phyloP scores from a whole-genome alignment of 2,329 filamentous ascomycete species.

The Fusarium poae region DNA sequence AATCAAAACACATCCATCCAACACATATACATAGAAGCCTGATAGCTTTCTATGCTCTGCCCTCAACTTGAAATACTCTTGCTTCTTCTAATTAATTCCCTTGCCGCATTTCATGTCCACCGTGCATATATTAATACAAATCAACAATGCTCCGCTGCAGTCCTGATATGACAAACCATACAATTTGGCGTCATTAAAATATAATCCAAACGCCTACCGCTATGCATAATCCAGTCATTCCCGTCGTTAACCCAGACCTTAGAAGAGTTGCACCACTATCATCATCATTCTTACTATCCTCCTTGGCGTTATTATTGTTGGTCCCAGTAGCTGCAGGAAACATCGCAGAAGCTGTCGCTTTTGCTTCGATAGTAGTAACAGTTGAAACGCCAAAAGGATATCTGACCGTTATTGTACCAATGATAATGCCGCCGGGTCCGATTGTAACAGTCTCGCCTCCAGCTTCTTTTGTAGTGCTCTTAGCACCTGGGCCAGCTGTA shows the following conservation, averaged over 20 bases:
- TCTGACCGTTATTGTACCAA: slow-evolving; percentile 60
- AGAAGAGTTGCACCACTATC: slow-evolving; percentile 38
- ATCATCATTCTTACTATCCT: slow-evolving; percentile 38
- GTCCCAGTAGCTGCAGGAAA: slow-evolving; percentile 49
- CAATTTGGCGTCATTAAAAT: slow-evolving; percentile 41
- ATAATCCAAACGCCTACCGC: slow-evolving; percentile 57
- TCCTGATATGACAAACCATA: neutral
- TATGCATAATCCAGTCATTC: slow-evolving; percentile 53
- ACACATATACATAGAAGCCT: neutral
- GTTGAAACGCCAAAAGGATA: slow-evolving; percentile 62
- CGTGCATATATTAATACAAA: neutral
- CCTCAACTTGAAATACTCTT: neutral
- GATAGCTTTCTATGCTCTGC: neutral
- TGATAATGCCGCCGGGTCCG: slow-evolving; percentile 63
- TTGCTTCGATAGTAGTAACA: slow-evolving; percentile 57
- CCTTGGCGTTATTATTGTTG: slow-evolving; percentile 30
- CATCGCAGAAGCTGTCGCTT: slow-evolving; percentile 43
- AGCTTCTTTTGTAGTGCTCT: slow-evolving; percentile 60
- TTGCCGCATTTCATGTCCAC: neutral
- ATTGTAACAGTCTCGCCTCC: slow-evolving; percentile 66
- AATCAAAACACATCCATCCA: neutral
- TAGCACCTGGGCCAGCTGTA: slow-evolving; percentile 61
- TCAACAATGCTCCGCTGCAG: neutral
- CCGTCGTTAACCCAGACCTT: slow-evolving; percentile 33
- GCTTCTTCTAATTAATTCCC: neutral